These are phyloP conservation scores for Ceratocystiopsis sp. DNA, from an alignment of 2,329 filamentous ascomycete genomes.

Conservation along the genomic window DNA sequence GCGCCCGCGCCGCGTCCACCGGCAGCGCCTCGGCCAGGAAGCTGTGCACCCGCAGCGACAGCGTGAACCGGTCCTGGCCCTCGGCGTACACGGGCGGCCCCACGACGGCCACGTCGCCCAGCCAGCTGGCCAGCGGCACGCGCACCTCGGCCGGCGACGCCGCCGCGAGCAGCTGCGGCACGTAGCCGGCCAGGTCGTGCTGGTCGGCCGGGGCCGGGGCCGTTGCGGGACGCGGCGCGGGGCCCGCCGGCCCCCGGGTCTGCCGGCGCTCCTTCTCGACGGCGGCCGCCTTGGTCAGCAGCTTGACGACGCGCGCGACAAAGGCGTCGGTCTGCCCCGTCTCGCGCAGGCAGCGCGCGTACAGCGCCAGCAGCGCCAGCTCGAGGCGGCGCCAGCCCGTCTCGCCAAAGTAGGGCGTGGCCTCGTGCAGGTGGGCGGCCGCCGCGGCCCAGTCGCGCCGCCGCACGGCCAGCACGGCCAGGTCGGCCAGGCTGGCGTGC, in stretches of 20 bases:
- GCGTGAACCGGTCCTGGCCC: constrained; percentile 55
- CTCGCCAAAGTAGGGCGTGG: constrained; percentile 63
- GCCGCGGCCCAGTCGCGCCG: constrained; percentile 58
- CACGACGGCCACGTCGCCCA: constrained; percentile 50
- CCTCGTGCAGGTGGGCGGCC: constrained; percentile 58
- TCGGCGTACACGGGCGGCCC: constrained; percentile 53
- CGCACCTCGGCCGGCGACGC: constrained; percentile 41
- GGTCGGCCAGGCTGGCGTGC: constrained; percentile 62
- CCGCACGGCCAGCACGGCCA: constrained; percentile 70
- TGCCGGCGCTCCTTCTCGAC: no score
- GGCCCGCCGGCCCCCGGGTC: no score
- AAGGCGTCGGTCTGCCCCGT: constrained; percentile 65
- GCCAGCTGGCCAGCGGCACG: constrained; percentile 56
- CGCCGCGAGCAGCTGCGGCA: constrained; percentile 32
- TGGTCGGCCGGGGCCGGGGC: no score
- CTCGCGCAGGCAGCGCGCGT: constrained; percentile 64
- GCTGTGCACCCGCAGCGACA: constrained; percentile 52
- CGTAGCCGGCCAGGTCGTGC: no score
- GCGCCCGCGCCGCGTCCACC: constrained; percentile 47
- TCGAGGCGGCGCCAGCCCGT: constrained; percentile 68
- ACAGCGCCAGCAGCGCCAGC: constrained; percentile 69
- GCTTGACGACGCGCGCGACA: constrained; percentile 54
- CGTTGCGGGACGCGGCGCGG: no score
- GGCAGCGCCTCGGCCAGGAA: constrained; percentile 54
- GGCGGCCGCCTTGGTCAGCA: constrained; percentile 53